Base-by-base conservation (phyloP, 2,329 filamentous ascomycete genomes). In the Boeremia lycopersici region DNA sequence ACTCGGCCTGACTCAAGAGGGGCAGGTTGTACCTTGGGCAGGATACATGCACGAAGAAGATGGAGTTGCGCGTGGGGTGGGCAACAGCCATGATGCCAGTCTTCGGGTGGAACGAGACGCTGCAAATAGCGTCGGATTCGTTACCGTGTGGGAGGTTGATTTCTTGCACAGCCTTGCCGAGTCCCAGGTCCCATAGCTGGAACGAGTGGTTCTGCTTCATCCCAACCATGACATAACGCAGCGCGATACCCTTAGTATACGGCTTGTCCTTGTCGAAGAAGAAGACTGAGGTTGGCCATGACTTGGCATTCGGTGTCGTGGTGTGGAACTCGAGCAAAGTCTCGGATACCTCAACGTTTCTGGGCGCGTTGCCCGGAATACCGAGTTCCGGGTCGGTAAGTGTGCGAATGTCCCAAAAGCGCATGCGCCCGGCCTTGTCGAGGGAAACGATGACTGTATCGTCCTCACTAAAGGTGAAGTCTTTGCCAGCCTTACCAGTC, bases 131-230 rank as follows among this genome's bases (percentile, higher is more conserved):
- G 76, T 97, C 93, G 3, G 91, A 96, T 74, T 98, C 93, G 71
- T 95, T 96, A 78, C 90, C 90, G 72, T 99, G 93, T 1, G 95
- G 95, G 52, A 99, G 86, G 74, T 96, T 95, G 74, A 99, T 88
- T 78, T 99, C 95, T 74, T 99, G 93, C 33, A 99, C 95, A 28
- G 93, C 91, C 78, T 97, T 97, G 63, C 89, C 90, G 30, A 99
- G 87, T 36, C 90, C 92, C 70, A 99, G 87, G 80, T 99, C 95
- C 96, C 95, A 99, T 39, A 99, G 86, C 81, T 99, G 96, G 59
- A 99, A 86, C 51, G 93, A 96, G 78, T 99, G 95, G 77, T 99
- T 99, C 76, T 99, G 95, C 80, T 98, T 97, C 86, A 98, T 91
- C 68, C 95, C 95, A 59, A 99, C 91, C 73, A 99, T 88, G 80